Evolutionary conservation across 495 filamentous ascomycete species (phyloP), one percentile per base, ranked within the genome.

Genomic region (Trichoderma virens): DNA sequence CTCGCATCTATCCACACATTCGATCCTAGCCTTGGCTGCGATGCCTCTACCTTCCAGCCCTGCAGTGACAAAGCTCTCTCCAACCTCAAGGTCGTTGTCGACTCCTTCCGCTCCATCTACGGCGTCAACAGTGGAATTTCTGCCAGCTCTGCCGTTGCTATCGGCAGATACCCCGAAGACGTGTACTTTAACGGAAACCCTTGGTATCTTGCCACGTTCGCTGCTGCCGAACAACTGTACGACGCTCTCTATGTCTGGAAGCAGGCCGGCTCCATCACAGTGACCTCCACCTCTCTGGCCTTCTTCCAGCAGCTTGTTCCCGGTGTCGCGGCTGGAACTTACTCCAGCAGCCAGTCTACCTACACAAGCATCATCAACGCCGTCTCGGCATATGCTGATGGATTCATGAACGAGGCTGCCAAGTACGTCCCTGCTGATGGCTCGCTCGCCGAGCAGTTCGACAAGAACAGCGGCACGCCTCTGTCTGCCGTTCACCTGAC

Each of bases 161-260:
- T 89, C 9, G 89, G 89, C 54, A 73, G 89, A 25, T 92, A 92
- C 69, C 70, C 86, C 2, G 87, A 90, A 67, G 88, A 91, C 65
- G 69, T 75, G 3, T 91, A 90, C 68, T 84, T 85, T 68, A 81
- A 82, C 60, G 86, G 85, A 23, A 86, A 88, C 72, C 85, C 84
- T 51, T 88, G 86, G 86, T 88, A 86, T 67, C 77, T 90, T 9
- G 77, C 77, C 66, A 89, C 85, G 1, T 73, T 87, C 51, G 85
- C 84, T 11, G 85, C 85, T 2, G 86, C 85, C 11, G 87, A 90
- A 70, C 81, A 82, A 67, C 77, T 90, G 25, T 90, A 89, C 68
- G 83, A 85, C 66, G 84, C 86, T 6, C 45, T 88, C 5, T 83
- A 84, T 64, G 82, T 86, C 61, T 87, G 84, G 83, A 76, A 85